These are phyloP conservation scores for Didymella arachidicola DNA, from an alignment of 2,329 filamentous ascomycete genomes.

Conservation along the genomic window DNA sequence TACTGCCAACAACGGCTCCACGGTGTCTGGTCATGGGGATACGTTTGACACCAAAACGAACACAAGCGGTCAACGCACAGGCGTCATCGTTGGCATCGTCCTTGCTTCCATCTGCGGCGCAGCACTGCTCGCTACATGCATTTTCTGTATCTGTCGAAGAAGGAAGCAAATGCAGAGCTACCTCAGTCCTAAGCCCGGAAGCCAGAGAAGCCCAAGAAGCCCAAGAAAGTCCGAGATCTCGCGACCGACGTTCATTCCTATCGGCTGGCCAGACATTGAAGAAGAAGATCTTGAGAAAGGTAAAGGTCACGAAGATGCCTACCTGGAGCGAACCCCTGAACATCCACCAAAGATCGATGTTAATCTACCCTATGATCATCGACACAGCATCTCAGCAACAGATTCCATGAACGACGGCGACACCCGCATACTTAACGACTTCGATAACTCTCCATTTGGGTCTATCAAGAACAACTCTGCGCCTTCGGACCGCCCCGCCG, in stretches of 20 bases:
- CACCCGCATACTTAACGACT: slow-evolving; percentile 47
- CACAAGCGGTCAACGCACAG: slow-evolving; percentile 24
- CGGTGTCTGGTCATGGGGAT: slow-evolving; percentile 9
- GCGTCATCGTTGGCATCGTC: slow-evolving; percentile 40
- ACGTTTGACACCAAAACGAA: slow-evolving; percentile 17
- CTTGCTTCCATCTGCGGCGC: slow-evolving; percentile 43
- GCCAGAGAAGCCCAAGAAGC: slow-evolving; percentile 35
- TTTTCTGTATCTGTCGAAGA: slow-evolving; percentile 32
- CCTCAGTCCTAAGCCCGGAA: slow-evolving; percentile 28
- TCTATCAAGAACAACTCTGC: slow-evolving; percentile 38
- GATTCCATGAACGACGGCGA: slow-evolving; percentile 53
- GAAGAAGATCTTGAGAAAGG: slow-evolving; percentile 52
- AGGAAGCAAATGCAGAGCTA: slow-evolving; percentile 33
- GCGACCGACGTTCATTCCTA: slow-evolving; percentile 49
- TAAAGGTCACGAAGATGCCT: slow-evolving; percentile 30
- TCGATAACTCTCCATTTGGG: slow-evolving; percentile 52
- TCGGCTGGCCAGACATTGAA: slow-evolving; percentile 36
- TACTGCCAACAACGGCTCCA: slow-evolving; percentile 20
- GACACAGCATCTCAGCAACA: slow-evolving; percentile 44
- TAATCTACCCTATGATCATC: slow-evolving; percentile 38
- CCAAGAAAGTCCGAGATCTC: slow-evolving; percentile 51
- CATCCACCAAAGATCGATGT: slow-evolving; percentile 52
- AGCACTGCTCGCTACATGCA: slow-evolving; percentile 37
- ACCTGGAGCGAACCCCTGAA: slow-evolving; percentile 36
- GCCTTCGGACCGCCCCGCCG: slow-evolving; percentile 51